Base-by-base conservation (phyloP, 1,139 yeast species). In the Yamadazyma spencermartinsiae region DNA sequence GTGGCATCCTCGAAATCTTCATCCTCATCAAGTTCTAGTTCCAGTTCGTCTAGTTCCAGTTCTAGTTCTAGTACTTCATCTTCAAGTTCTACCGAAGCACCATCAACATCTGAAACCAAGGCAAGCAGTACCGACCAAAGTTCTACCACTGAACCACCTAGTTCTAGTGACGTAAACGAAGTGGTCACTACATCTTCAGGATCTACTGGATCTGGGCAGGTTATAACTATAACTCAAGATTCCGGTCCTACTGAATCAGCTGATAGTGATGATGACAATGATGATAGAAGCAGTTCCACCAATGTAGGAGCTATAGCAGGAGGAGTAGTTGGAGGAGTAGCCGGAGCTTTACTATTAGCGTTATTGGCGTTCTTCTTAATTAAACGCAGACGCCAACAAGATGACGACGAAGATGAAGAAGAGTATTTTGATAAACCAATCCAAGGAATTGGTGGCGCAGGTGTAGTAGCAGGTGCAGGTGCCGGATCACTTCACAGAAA, bases 251-350 rank as follows among this genome's bases (percentile, higher is more conserved):
- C 54, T 8, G 35, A 16, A 21, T 10, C 33, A 7, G 27, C 38
- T 4, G 16, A 33, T 12, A 31, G 27, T 1, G 41, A 48, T 11
- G 25, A 33, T 12, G 34, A 35, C 4, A 37, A 38, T 29, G 41
- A 43, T 21, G 13, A 31, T 11, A 25, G 31, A 1, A 41, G 48
- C 4, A 40, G 43, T 8, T 42, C 54, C 11, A 35, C 65, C 12
- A 68, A 64, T 35, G 56, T 61, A 4, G 86, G 81, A 4, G 79
- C 86, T 25, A 79, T 82, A 32, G 83, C 76, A 12, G 88, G 88
- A 12, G 86, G 86, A 18, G 86, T 76, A 1, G 82, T 80, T 11
- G 88, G 87, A 19, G 85, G 76, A 4, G 58, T 79, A 13, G 82
- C 70, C 11, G 80, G 68, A 1, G 49, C 77, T 2, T 67, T 68